These are phyloP conservation scores for Candida yuanshanica DNA, from an alignment of 805 yeast genomes.

Conservation along the genomic window DNA sequence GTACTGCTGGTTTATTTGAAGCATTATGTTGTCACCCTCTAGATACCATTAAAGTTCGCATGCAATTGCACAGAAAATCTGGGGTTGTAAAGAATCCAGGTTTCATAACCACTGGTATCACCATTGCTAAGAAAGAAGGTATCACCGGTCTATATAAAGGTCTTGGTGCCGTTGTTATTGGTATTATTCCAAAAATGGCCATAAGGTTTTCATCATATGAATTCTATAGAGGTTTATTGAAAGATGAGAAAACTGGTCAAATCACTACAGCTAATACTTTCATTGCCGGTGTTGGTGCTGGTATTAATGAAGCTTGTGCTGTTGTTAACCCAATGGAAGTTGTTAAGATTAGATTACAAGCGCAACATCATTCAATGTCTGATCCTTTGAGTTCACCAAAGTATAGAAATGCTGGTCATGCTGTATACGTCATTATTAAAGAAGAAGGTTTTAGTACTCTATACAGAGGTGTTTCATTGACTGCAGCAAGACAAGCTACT, in stretches of 20 bases:
- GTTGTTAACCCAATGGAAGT: slow-evolving; percentile 98
- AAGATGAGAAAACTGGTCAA: slow-evolving; percentile 50
- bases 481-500: slow-evolving; percentile 97
- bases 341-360: slow-evolving; percentile 92
- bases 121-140: slow-evolving; percentile 75
- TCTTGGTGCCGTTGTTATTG: slow-evolving; percentile 93
- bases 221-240: slow-evolving; percentile 67
- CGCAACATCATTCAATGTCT: slow-evolving; percentile 85
- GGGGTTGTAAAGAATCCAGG: slow-evolving; percentile 78
- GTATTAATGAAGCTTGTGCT: slow-evolving; percentile 89
- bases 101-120: slow-evolving; percentile 72
- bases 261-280: slow-evolving; percentile 74
- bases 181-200: slow-evolving; percentile 98
- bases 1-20: slow-evolving; percentile 94
- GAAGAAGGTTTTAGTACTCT: slow-evolving; percentile 90
- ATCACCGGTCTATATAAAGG: slow-evolving; percentile 89
- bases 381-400: slow-evolving; percentile 76
- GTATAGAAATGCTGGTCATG: slow-evolving; percentile 90
- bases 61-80: slow-evolving; percentile 79
- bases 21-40: slow-evolving; percentile 98
- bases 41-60: slow-evolving; percentile 94
- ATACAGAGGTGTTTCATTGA: slow-evolving; percentile 90
- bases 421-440: slow-evolving; percentile 71
- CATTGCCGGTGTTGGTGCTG: slow-evolving; percentile 94
- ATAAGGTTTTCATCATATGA: slow-evolving; percentile 93